A percentile compares a stretch with the other conserved stretches of the same genome.
These are phyloP conservation scores for Jamesozyma spencerorum DNA, from an alignment of 805 yeast species.

Conservation along the genomic window DNA sequence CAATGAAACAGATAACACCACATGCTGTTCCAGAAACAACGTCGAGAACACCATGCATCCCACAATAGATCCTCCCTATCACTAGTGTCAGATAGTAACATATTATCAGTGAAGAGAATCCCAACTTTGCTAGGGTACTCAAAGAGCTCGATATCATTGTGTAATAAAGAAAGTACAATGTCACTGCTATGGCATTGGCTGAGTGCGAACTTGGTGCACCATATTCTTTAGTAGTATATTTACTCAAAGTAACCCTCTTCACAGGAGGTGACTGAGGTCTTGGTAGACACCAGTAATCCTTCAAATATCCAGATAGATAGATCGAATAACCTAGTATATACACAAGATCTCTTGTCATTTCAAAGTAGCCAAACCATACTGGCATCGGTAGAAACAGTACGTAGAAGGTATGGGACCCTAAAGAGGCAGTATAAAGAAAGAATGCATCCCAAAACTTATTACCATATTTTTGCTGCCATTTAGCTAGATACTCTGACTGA, in stretches of 20 bases:
- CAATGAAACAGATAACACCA: slow-evolving; percentile 46
- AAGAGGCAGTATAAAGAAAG: slow-evolving; percentile 79
- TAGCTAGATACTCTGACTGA: slow-evolving; percentile 54
- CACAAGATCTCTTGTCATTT: slow-evolving; percentile 57
- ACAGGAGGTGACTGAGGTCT: slow-evolving; percentile 90
- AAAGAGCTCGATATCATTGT: slow-evolving; percentile 9
- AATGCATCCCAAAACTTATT: slow-evolving; percentile 53
- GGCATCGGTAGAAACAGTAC: slow-evolving; percentile 81
- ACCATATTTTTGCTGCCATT: slow-evolving; percentile 46
- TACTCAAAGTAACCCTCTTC: slow-evolving; percentile 77
- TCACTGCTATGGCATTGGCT: slow-evolving; percentile 85
- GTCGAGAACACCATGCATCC: slow-evolving; percentile 94
- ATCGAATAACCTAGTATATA: slow-evolving; percentile 53
- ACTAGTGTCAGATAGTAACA: slow-evolving; percentile 59
- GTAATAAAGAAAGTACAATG: slow-evolving; percentile 38
- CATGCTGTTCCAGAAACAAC: slow-evolving; percentile 53
- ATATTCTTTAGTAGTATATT: slow-evolving; percentile 84
- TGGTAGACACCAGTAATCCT: slow-evolving; percentile 85
- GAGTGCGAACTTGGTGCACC: slow-evolving; percentile 93
- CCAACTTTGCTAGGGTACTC: slow-evolving; percentile 3
- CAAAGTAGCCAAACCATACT: slow-evolving; percentile 67
- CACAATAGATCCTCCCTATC: slow-evolving; percentile 83
- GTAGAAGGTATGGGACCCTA: slow-evolving; percentile 91
- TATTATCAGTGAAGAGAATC: slow-evolving; percentile 14
- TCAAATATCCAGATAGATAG: slow-evolving; percentile 61